Evolutionary conservation across 2,329 filamentous ascomycete genomes (phyloP), one percentile per base, ranked within the genome.

Genomic region (Calonectria hongkongensis): DNA sequence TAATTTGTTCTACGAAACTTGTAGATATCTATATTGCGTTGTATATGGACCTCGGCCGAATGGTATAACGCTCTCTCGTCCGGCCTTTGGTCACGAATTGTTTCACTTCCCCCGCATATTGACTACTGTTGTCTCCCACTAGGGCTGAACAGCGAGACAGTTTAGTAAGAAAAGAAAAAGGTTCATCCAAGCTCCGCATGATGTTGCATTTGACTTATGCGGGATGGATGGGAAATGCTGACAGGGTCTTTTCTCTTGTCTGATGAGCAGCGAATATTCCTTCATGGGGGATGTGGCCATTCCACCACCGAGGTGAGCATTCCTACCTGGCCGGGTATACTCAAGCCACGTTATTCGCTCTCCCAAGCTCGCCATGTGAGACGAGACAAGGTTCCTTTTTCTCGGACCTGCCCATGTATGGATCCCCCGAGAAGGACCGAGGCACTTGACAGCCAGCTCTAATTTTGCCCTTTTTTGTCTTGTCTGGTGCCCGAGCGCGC

Each of bases 381-480:
- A 60, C n/a, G 33, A 27, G 36, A 41, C 54, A 41, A 16, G 8
- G 39, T 41, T 41, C 21, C n/a, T 18, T 3, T 41, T 36, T 33
- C 5, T 12, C 33, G n/a, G 28, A 4, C n/a, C 5, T 12, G 15
- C 30, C 18, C 30, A 21, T n/a, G 16, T 15, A 36, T 36, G 15
- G 13, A 41, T 27, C 36, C 33, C 16, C 33, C 33, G 54, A 60
- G 33, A 60, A 60, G 39, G 33, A 27, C 54, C 54, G 54, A 60
- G 33, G 21, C 18, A 16, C 36, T 7, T 15, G 12, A 9, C 41
- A 27, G 28, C n/a, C 41, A 27, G 28, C n/a, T 13, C 18, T 41
- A 41, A 41, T 41, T 27, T 39, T 9, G n/a, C 3, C n/a, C n/a
- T 48, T 45, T n/a, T 45, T 16, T 25, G 54, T 27, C 54, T 27